These are phyloP conservation scores for Russula sp. DNA, from an alignment of 768 basidiomycete genomes.

Conservation along the genomic window DNA sequence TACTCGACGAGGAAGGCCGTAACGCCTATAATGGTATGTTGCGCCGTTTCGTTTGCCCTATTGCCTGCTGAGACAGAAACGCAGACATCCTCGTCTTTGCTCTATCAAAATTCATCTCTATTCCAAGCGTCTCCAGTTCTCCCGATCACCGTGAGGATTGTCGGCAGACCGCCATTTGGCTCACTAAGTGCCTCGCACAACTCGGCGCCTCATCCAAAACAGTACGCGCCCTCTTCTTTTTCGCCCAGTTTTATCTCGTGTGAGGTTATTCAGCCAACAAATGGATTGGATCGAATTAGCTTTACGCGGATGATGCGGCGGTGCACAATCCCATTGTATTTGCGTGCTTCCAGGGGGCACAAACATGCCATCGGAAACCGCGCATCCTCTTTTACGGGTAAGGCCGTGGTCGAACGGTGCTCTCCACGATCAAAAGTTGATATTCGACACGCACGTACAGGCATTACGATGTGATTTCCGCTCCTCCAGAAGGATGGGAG, in stretches of 20 bases:
- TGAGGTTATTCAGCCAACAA: background rate
- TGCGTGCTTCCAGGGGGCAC: conserved; percentile 76
- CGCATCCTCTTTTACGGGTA: conserved; percentile 91
- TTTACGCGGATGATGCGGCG: conserved; percentile 65
- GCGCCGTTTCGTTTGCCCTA: background rate
- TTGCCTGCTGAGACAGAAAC: background rate
- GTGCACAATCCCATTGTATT: conserved; percentile 80
- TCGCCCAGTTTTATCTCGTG: background rate
- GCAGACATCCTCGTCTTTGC: conserved; percentile 74
- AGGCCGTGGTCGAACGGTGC: conserved; percentile 26
- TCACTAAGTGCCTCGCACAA: conserved; percentile 83
- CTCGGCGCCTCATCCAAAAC: conserved; percentile 71
- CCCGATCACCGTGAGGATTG: conserved; percentile 77
- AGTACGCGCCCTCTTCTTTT: conserved; percentile 5
- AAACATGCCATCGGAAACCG: conserved; percentile 54
- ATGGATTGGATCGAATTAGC: conserved; percentile 40
- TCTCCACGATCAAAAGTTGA: conserved; percentile 1
- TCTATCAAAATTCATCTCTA: conserved; percentile 80
- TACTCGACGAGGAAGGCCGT: conserved; percentile 16
- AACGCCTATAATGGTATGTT: conserved; percentile 20
- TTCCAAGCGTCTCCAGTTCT: conserved; percentile 78
- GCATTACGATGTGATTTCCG: conserved; percentile 96
- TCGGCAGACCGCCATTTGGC: conserved; percentile 89
- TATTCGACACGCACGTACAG: conserved; percentile 39
- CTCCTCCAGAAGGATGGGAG: conserved; percentile 69